Base-by-base conservation (phyloP, 1,284 basidiomycete species). In the Blastosporella zonata region DNA sequence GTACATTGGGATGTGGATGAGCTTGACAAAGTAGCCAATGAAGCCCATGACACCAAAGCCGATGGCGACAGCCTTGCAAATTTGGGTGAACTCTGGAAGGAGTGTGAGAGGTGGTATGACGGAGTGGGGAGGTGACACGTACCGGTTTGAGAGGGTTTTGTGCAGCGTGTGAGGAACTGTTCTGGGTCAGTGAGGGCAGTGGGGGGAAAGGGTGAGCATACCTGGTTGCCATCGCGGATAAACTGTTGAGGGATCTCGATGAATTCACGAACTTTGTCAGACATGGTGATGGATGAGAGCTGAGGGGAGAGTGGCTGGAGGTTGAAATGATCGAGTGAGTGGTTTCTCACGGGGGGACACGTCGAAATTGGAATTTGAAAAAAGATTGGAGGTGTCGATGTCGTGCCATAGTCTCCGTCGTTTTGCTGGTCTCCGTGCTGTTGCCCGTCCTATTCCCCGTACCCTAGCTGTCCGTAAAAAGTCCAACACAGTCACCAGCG, bases 11-110 rank as follows among this genome's bases (percentile, higher is more conserved):
- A 96, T 95, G 71, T 96, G 93, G 61, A 96, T 93, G 57, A 96
- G 82, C 72, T 95, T 95, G 58, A 96, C 93, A 64, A 96, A 87
- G 73, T 93, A 96, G 9, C 93, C 93, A 67, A 96, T 94, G 78
- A 95, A 92, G n/a, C 94, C 94, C 93, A 97, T 97, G 59, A 97
- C 90, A 46, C 84, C 90, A 63, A 97, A 97, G 15, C 94, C 94
- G 56, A 97, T 86, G 2, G 92, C 92, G 51, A 97, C 91, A 38
- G 94, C 94, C 66, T 85, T 86, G 73, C 87, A 96, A 59, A 97
- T 94, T 67, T 95, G 92, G 45, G 82, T 62, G 70, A 93, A 97
- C 67, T 97, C 94, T 97, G 66, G 50, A 27, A n/a, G 44, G 40
- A 23, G 48, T 46, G 34, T 46, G 27, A 41, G 50, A 38, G 7